Conservation (phyloP, 1,284 basidiomycete genomes). For the Pascua guehoae region DNA sequence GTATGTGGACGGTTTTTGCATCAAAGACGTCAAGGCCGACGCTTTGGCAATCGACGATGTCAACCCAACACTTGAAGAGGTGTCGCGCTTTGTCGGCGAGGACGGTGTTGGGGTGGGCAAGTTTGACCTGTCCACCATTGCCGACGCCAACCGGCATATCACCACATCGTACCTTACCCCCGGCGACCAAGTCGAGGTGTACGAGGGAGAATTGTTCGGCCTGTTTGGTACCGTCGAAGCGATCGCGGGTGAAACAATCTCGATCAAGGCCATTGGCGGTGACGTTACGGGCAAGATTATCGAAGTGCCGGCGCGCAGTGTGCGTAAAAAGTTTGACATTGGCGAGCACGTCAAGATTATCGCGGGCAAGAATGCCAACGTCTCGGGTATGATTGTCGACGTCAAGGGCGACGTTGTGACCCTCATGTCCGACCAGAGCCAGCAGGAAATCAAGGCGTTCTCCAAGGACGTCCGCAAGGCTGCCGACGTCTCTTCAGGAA, state of each 20-base stretch:
- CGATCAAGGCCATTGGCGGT: slow-evolving; percentile 59
- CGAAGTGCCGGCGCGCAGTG: slow-evolving; percentile 81
- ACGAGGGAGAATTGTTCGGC: slow-evolving; percentile 93
- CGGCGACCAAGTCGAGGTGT: slow-evolving; percentile 95
- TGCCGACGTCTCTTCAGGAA: slow-evolving; percentile 84
- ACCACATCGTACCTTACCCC: slow-evolving; percentile 83
- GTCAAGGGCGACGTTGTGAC: slow-evolving; percentile 89
- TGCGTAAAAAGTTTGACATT: slow-evolving; percentile 90
- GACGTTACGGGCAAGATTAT: slow-evolving; percentile 68
- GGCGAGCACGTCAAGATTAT: slow-evolving; percentile 99
- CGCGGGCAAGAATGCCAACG: slow-evolving; percentile 87
- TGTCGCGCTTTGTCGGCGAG: slow-evolving; percentile 76
- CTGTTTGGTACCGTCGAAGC: slow-evolving; percentile 88
- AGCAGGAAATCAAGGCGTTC: slow-evolving; percentile 96
- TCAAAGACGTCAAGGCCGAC: slow-evolving; percentile 88
- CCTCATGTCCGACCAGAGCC: slow-evolving; percentile 93
- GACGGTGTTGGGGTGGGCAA: slow-evolving; percentile 27
- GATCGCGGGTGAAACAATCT: slow-evolving; percentile 81
- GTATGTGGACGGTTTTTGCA: slow-evolving; percentile 89
- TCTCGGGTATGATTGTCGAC: slow-evolving; percentile 93
- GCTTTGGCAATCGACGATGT: slow-evolving; percentile 82
- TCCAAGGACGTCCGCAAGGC: slow-evolving; percentile 96
- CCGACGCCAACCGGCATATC: slow-evolving; percentile 42
- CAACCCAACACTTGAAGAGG: slow-evolving; percentile 93
- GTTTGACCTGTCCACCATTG: slow-evolving; percentile 45